These are phyloP conservation scores for Mucor plumbeus DNA, from an alignment of 371 early-diverging fungal species.

Conservation along the genomic window DNA sequence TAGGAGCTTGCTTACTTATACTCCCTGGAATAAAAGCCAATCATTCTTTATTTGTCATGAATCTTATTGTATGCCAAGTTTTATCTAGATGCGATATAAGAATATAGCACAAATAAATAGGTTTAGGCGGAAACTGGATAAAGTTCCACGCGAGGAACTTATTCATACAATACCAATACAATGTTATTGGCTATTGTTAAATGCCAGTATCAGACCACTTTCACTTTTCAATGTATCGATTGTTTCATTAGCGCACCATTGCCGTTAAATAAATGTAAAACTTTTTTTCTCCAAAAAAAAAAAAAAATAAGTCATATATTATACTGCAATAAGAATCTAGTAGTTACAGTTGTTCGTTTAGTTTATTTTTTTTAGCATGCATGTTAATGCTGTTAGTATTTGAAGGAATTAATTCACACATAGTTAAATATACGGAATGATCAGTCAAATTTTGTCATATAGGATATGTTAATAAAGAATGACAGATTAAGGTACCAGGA, in stretches of 20 bases:
- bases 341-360: too few species aligned
- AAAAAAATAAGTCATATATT: background rate
- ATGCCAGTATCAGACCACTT: background rate
- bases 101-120: background rate
- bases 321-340: background rate
- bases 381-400: too few species aligned
- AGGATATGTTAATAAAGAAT: background rate
- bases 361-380: too few species aligned
- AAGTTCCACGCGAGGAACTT: background rate
- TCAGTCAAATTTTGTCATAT: background rate
- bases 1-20: background rate
- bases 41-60: constrained; percentile 1
- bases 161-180: background rate
- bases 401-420: too few species aligned
- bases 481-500: background rate
- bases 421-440: background rate
- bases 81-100: background rate
- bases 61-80: background rate
- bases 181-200: background rate
- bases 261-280: background rate
- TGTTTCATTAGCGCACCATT: background rate
- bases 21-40: background rate
- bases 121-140: background rate
- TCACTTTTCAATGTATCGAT: background rate
- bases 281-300: background rate